Evolutionary conservation across 192 early-diverging fungal genomes (phyloP).

Genomic region (Backusella australiensis): DNA sequence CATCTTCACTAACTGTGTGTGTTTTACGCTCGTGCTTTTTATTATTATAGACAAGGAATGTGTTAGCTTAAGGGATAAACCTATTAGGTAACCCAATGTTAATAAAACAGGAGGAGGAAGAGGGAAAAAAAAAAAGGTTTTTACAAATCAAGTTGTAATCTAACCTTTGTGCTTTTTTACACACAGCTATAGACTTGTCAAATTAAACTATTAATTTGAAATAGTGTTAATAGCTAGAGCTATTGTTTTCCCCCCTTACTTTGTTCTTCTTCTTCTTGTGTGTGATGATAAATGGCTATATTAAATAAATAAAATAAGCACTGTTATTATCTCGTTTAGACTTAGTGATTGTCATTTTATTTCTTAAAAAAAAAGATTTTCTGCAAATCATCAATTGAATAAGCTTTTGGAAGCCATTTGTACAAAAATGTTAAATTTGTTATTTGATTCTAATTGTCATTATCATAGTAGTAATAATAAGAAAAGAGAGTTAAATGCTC

Average conservation of each 20-base stretch:
- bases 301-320: neutral
- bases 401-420: neutral
- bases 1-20: neutral
- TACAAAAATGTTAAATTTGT: neutral
- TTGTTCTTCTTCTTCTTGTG: neutral
- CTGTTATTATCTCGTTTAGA: neutral
- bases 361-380: neutral
- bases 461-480: neutral
- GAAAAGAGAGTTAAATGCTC: neutral
- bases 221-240: neutral
- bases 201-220: conserved; percentile 6
- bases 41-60: conserved; percentile 11
- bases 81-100: neutral
- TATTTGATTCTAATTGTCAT: neutral
- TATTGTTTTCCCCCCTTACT: neutral
- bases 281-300: neutral
- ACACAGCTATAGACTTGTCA: neutral
- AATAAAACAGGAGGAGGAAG: neutral
- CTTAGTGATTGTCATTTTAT: neutral
- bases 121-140: neutral
- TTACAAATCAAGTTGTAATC: neutral
- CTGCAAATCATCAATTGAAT: neutral
- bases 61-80: neutral
- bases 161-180: neutral
- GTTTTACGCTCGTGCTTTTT: conserved; percentile 14